Percentiles rank a stretch among this genome's conserved stretches.
These are phyloP conservation scores for Selenicereus undatus DNA, from an alignment of 148 eudicot genomes.

Conservation along the genomic window DNA sequence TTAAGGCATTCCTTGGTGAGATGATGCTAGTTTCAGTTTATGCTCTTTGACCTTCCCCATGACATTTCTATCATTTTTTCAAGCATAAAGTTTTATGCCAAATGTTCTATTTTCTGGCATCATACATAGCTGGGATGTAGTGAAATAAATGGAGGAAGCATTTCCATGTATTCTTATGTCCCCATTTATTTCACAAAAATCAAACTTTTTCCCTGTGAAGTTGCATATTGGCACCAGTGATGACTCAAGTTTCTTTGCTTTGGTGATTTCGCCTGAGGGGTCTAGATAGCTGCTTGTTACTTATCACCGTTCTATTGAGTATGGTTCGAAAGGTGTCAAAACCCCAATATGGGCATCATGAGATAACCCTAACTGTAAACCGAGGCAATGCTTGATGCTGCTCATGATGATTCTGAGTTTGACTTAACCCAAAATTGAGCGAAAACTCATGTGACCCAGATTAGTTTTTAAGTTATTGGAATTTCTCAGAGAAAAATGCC, in stretches of 20 bases:
- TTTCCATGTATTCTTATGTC: slow-evolving; percentile 52
- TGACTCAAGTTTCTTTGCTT: slow-evolving; percentile 4
- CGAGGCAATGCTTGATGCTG: too few relatives aligned
- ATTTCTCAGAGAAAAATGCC: too few relatives aligned
- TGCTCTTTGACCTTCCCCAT: slow-evolving; percentile 29
- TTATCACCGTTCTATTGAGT: too few relatives aligned
- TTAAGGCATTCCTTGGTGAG: neutral
- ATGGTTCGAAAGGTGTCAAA: too few relatives aligned
- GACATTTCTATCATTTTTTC: slow-evolving; percentile 36
- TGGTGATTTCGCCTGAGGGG: neutral
- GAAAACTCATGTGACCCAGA: too few relatives aligned
- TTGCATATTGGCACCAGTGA: slow-evolving; percentile 36
- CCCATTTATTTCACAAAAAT: slow-evolving; percentile 46
- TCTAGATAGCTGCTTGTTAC: neutral
- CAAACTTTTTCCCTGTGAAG: slow-evolving; percentile 35
- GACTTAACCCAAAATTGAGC: too few relatives aligned
- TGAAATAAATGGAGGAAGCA: slow-evolving; percentile 46
- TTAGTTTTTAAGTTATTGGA: too few relatives aligned
- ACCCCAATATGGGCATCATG: too few relatives aligned
- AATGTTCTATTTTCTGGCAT: neutral
- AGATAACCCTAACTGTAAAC: too few relatives aligned
- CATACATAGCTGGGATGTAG: slow-evolving; percentile 7
- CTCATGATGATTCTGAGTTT: too few relatives aligned
- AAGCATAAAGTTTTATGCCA: slow-evolving; percentile 48
- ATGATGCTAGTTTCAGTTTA: slow-evolving; percentile 15